Evolutionary conservation across 805 yeast species (phyloP), one percentile per base, ranked within the genome.

Genomic region (Candida oleophila): DNA sequence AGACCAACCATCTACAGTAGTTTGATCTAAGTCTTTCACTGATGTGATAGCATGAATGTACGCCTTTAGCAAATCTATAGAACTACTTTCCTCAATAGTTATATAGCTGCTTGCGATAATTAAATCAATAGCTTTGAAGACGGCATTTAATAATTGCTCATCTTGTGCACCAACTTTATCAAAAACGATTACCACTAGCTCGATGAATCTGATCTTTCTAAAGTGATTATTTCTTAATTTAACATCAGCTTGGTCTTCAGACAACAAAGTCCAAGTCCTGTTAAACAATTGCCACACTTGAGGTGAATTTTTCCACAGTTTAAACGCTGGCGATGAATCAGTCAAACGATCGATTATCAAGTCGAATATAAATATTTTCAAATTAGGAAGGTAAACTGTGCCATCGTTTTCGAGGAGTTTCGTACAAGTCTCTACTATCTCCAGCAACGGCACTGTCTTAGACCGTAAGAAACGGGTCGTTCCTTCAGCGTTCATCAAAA

Each of bases 301-400:
- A 1, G 57, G 46, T 45, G 66, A 62, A n/a, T 47, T 57, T 53
- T 74, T 81, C 69, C 81, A 82, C 4, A 57, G 50, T 2, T 60
- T 50, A 53, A 69, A 71, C n/a, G 43, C 38, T n/a, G 55, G 55
- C 18, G 55, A 52, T n/a, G 62, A 59, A 46, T 82, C 87, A 47
- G 77, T 76, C 55, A 85, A 61, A 45, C 90, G 68, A 56, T 84
- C 89, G 43, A 80, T 71, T 1, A 85, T 49, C 30, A 86, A 66
- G 41, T 82, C 87, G 42, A 84, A 68, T 3, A 84, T 64, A 51
- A 86, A 86, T 0, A 63, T 56, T 20, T 74, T 73, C 45, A 67
- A 67, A 47, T 82, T 77, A 7, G 90, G 91, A 12, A 86, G 71
- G 45, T 69, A 73, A 1, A 80, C 68, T 45, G 59, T 44, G 48